Evolutionary conservation across 2,329 filamentous ascomycete species (phyloP).

Genomic region (Alternaria ethzedia): DNA sequence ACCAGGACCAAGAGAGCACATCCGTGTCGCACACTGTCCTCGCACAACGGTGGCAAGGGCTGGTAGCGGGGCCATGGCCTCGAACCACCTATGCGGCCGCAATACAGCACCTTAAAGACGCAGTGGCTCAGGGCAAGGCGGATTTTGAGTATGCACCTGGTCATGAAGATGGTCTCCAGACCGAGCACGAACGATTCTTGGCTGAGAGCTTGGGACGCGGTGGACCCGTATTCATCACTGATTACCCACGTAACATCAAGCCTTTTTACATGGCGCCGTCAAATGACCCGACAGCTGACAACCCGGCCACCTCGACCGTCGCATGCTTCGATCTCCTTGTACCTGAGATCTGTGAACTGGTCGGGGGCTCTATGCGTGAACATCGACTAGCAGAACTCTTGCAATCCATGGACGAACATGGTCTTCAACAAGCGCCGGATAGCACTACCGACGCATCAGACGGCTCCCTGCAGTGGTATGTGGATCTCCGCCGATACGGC

Average conservation of each 20-base stretch:
- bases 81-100: slow-evolving; percentile 84
- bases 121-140: slow-evolving; percentile 56
- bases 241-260: slow-evolving; percentile 89
- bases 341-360: slow-evolving; percentile 84
- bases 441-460: slow-evolving; percentile 24
- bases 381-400: slow-evolving; percentile 73
- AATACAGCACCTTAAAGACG: slow-evolving; percentile 69
- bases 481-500: slow-evolving; percentile 88
- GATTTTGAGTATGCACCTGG: slow-evolving; percentile 71
- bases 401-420: slow-evolving; percentile 72
- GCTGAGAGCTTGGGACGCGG: slow-evolving; percentile 70
- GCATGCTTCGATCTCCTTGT: slow-evolving; percentile 92
- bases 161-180: slow-evolving; percentile 78
- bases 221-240: slow-evolving; percentile 84
- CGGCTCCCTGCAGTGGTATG: slow-evolving; percentile 75
- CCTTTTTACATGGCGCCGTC: slow-evolving; percentile 84
- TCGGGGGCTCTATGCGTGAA: slow-evolving; percentile 88
- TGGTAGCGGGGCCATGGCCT: slow-evolving; percentile 77
- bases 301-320: slow-evolving; percentile 61
- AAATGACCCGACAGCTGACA: slow-evolving; percentile 13
- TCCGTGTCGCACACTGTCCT: slow-evolving; percentile 60
- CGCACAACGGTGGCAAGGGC: slow-evolving; percentile 72
- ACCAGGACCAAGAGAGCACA: slow-evolving; percentile 42
- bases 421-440: slow-evolving; percentile 57
- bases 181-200: slow-evolving; percentile 91